Base-by-base conservation (phyloP, 148 eudicot genomes). In the Camellia granthamiana region DNA sequence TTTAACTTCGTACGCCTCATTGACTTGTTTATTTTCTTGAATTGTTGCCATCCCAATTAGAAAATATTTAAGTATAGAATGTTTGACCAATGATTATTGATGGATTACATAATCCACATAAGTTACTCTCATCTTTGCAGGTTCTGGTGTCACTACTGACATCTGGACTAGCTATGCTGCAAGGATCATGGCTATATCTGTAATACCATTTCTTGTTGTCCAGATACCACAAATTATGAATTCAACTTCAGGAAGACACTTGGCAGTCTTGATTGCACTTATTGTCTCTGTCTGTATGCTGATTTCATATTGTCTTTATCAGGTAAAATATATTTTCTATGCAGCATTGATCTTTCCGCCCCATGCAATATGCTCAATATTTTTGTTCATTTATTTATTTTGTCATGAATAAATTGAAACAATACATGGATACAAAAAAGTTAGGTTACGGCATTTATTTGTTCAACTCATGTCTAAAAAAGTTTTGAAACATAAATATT, bases 81-180 rank as follows among this genome's bases (percentile, higher is more conserved):
- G 12, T 56, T 55, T 56, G 19, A 21, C 15, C 49, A 74, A 1
- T 30, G 46, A 74, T 55, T 69, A 6, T 30, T 30, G 38, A 42
- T 56, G 19, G 30, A 51, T 38, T 80, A 6, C 78, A 42, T 63
- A 41, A 15, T 74, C 23, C 14, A 44, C 14, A 44, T 14, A 64
- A 44, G 38, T 44, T 72, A 15, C 51, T 58, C 64, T 77, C 42
- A 51, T 55, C n/a, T 63, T 18, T 81, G 84, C 85, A 88, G 93
- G 87, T 18, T 89, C 93, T n/a, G 91, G 93, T 74, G 88, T 87
- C 64, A 79, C 80, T 49, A 86, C 88, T 46, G 93, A 90, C 84
- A 81, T 84, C 41, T 90, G 93, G 91, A 89, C 93, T 44, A 87
- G 89, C 82, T 89, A 89, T 75, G 86, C 88, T 63, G 90, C 89